Evolutionary conservation across 139 green algal genomes (phyloP), one percentile per base, ranked within the genome.

Genomic region (Raphidocelis subcapitata): DNA sequence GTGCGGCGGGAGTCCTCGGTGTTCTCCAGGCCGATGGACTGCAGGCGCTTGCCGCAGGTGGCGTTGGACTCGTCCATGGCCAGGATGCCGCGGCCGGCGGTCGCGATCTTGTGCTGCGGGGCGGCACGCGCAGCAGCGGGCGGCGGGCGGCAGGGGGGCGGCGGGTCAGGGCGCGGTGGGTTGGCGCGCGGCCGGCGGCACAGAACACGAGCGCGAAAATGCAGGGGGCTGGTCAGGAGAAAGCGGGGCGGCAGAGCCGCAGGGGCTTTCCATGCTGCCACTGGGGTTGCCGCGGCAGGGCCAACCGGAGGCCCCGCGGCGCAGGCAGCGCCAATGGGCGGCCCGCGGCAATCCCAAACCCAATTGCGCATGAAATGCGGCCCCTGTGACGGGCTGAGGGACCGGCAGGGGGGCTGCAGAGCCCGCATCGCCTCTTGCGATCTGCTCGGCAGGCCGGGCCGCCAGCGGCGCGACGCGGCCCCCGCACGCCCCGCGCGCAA

Each of bases 11-110:
- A 99, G 69, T 94, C 90, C 91, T 98, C 96, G 62, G 95, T 99
- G 93, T 99, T 99, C 84, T 99, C 94, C 52, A 99, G 85, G 75
- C 91, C 95, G 65, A 99, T 97, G 75, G 88, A 95, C 70, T 97
- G 94, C 73, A 99, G 90, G 68, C 96, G 90, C 91, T 93, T 93
- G 73, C 94, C 94, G 83, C 89, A 96, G 75, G 96, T 99, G 80
- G 90, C 96, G 86, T 99, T 99, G 81, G 96, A 99, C 92, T 99
- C 96, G 73, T 99, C 96, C 92, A 97, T 97, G 63, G 94, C 96
- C 68, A 99, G 84, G 69, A 99, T 97, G 76, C 95, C 95, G 51
- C 86, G 89, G 59, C 69, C 69, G 57, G 68, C 69, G 69, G 55
- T 59, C 55, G 69, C 69, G 4, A 69, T 24, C 59, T 69, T 69